phyloP scores from a whole-genome alignment of 371 early-diverging fungal species.

The Zychaea mexicana region DNA sequence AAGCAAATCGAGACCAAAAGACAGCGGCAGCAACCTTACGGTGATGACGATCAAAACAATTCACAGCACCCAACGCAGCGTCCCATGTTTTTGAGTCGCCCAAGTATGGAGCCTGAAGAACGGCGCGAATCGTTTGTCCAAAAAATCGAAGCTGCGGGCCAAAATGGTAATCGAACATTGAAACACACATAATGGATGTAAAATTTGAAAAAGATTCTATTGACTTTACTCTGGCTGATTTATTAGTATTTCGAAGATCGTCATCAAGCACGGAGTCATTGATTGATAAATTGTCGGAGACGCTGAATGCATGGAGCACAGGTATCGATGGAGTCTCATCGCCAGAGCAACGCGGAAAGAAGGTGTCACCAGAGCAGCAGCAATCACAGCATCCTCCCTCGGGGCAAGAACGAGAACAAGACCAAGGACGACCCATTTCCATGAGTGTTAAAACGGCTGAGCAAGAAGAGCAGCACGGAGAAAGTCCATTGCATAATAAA shows the following conservation, averaged over 20 bases:
- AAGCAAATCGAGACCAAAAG: neutral
- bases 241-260: slow-evolving; percentile 12
- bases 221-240: slow-evolving; percentile 1
- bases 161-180: slow-evolving; percentile 10
- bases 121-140: slow-evolving; percentile 9
- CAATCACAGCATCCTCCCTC: neutral
- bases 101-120: slow-evolving; percentile 1
- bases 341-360: neutral
- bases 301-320: slow-evolving; percentile 12
- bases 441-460: no score
- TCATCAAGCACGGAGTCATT: slow-evolving; percentile 10
- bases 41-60: neutral
- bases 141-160: slow-evolving; percentile 7
- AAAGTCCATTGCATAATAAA: neutral
- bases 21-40: neutral
- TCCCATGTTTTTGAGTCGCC: neutral
- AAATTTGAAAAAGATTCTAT: no score
- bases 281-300: slow-evolving; percentile 15
- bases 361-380: neutral
- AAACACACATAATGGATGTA: no score
- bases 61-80: neutral
- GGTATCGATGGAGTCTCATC: slow-evolving; percentile 1
- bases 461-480: neutral
- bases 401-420: neutral
- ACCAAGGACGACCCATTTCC: neutral